Evolutionary conservation across 306 rosid species (phyloP).

Genomic region (Ormosia semicastrata): DNA sequence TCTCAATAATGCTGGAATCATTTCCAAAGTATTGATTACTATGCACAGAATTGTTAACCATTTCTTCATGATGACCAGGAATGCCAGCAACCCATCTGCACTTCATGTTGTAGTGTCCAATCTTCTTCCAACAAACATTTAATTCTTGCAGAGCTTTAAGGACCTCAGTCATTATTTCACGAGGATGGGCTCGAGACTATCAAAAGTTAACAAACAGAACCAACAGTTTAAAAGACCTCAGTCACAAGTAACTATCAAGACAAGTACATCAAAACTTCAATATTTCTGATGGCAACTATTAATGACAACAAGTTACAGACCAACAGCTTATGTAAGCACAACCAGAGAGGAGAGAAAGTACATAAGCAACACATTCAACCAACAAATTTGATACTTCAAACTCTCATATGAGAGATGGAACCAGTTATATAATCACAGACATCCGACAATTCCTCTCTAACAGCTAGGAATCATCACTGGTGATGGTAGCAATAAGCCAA

Average conservation of each 20-base stretch:
- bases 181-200: slow-evolving; percentile 90
- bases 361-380: slow-evolving; percentile 20
- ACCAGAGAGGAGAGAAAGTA: neutral
- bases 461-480: neutral
- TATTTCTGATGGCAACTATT: neutral
- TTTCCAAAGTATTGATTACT: slow-evolving; percentile 58
- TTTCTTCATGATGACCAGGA: slow-evolving; percentile 64
- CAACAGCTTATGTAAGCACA: neutral
- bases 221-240: slow-evolving; percentile 19
- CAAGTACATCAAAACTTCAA: slow-evolving; percentile 19
- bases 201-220: slow-evolving; percentile 26
- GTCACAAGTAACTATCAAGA: slow-evolving; percentile 28
- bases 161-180: slow-evolving; percentile 94
- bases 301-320: neutral
- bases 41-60: slow-evolving; percentile 54
- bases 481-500: slow-evolving; percentile 19
- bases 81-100: slow-evolving; percentile 69
- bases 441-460: slow-evolving; percentile 14
- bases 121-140: slow-evolving; percentile 90
- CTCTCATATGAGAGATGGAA: neutral
- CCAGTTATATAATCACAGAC: slow-evolving; percentile 22
- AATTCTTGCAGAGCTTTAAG: slow-evolving; percentile 89
- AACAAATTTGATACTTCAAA: neutral
- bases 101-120: slow-evolving; percentile 96
- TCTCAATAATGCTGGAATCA: slow-evolving; percentile 57